These are phyloP conservation scores for Pyracantha coccinea DNA, from an alignment of 331 rosid species.

Conservation along the genomic window DNA sequence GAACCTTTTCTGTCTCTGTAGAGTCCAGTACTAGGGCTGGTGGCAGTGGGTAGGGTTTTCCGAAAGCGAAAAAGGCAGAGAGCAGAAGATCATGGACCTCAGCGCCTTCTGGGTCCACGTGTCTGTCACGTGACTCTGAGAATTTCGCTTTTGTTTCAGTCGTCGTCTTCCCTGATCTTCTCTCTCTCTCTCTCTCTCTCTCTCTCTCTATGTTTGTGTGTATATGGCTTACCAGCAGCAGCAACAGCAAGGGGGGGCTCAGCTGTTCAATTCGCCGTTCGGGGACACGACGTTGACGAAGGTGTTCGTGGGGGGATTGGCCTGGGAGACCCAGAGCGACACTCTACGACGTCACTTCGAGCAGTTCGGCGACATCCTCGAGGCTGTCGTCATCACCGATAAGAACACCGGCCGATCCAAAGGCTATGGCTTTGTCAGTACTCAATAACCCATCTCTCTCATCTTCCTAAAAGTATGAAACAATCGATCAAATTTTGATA, in stretches of 20 bases:
- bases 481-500: not conserved
- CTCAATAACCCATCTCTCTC: not conserved
- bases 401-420: conserved; percentile 19
- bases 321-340: conserved; percentile 20
- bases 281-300: conserved; percentile 21
- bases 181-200: not conserved
- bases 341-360: conserved; percentile 16
- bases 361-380: conserved; percentile 18
- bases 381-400: conserved; percentile 20
- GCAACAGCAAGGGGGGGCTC: not conserved
- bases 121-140: conserved; percentile 1
- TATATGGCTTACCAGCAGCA: conserved; percentile 19
- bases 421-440: conserved; percentile 21
- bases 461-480: not conserved
- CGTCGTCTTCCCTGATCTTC: not conserved
- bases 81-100: not conserved
- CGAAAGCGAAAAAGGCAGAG: not conserved
- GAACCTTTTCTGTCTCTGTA: not conserved
- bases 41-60: not conserved
- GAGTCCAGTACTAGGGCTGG: not conserved
- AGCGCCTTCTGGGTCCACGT: not conserved
- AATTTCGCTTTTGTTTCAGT: not conserved
- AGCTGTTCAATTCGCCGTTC: conserved; percentile 11
- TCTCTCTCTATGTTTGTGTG: not conserved
- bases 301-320: conserved; percentile 22